phyloP scores from a whole-genome alignment of 441 rosid genomes.

The Melastoma candidum region DNA sequence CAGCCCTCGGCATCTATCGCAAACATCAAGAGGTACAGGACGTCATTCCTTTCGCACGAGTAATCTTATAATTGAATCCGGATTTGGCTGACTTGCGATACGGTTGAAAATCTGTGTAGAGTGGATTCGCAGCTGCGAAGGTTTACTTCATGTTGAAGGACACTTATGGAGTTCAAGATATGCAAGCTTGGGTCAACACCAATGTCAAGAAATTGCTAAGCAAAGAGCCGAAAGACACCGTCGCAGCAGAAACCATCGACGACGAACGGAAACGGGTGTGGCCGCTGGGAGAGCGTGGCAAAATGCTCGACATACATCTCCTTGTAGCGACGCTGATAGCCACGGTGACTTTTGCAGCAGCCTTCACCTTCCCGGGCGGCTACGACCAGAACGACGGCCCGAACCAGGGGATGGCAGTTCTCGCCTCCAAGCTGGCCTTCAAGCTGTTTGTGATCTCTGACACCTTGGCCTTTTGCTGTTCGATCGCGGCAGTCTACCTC shows the following conservation, averaged over 20 bases:
- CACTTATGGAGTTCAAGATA: constrained; percentile 24
- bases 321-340: constrained; percentile 20
- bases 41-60: background rate
- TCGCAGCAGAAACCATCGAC: background rate
- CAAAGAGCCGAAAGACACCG: constrained; percentile 2
- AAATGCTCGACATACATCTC: constrained; percentile 17
- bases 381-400: constrained; percentile 2
- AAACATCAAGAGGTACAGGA: constrained; percentile 7
- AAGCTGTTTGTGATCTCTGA: constrained; percentile 22
- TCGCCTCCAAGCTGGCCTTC: constrained; percentile 18
- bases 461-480: constrained; percentile 28
- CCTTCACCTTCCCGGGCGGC: constrained; percentile 17
- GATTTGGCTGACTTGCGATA: background rate
- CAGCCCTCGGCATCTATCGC: constrained; percentile 20
- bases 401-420: constrained; percentile 20
- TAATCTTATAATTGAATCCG: background rate
- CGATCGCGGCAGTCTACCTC: constrained; percentile 18
- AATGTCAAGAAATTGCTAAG: constrained; percentile 10
- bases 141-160: constrained; percentile 28
- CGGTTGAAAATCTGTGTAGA: constrained; percentile 1
- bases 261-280: background rate
- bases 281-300: constrained; percentile 1
- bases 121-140: constrained; percentile 24
- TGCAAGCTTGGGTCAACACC: constrained; percentile 9
- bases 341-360: constrained; percentile 29